Evolutionary conservation across 176 grass and related monocot genomes (phyloP).

Genomic region (Ampelocalamus luodianensis): DNA sequence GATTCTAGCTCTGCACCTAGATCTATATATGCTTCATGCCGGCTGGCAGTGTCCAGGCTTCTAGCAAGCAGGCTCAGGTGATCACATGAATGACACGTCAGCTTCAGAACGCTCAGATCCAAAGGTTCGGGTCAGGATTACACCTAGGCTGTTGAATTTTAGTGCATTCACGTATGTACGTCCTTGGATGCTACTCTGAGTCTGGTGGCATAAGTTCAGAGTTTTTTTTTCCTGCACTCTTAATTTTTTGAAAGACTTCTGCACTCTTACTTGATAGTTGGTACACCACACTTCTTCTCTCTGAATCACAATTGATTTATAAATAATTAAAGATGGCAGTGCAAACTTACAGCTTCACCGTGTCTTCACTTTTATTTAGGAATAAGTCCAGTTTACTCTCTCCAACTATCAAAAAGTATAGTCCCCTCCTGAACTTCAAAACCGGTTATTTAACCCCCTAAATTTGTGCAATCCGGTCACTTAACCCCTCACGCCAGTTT

Average conservation of each 20-base stretch:
- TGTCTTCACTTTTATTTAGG: background rate
- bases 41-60: background rate
- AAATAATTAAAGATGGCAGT: background rate
- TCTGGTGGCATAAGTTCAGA: background rate
- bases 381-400: no score
- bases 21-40: background rate
- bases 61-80: background rate
- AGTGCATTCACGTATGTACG: background rate
- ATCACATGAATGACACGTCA: slow-evolving; percentile 28
- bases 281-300: background rate
- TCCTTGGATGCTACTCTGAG: background rate
- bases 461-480: no score
- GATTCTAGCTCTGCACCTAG: background rate
- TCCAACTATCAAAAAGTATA: no score
- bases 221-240: background rate
- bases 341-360: background rate
- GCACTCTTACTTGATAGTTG: background rate
- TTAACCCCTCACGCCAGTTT: no score
- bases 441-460: no score
- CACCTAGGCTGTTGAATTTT: background rate
- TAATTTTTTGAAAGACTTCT: background rate
- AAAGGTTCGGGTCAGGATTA: background rate
- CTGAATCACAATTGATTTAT: background rate
- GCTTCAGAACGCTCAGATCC: background rate
- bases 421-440: no score